These are phyloP conservation scores for Pichia terricola DNA, from an alignment of 1,139 yeast species.

Conservation along the genomic window DNA sequence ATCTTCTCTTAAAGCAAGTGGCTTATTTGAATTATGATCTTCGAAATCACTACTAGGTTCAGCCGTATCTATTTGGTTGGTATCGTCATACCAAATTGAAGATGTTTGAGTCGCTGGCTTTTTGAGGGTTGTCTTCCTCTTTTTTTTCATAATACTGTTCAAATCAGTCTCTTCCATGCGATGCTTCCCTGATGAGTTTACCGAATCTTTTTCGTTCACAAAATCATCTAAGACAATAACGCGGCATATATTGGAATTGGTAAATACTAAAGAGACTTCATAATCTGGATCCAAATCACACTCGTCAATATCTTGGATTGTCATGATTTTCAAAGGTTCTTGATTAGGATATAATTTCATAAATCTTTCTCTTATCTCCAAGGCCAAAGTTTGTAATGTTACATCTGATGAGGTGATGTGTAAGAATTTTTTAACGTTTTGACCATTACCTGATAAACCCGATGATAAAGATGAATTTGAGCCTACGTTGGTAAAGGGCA, in stretches of 20 bases:
- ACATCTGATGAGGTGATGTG: constrained; percentile 33
- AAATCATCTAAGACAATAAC: constrained; percentile 40
- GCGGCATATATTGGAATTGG: constrained; percentile 43
- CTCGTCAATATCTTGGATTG: constrained; percentile 52
- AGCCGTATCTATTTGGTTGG: background rate
- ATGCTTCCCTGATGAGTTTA: constrained; percentile 13
- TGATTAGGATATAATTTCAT: constrained; percentile 55
- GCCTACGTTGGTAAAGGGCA: background rate
- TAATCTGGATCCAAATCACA: constrained; percentile 79
- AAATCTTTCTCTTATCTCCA: constrained; percentile 43
- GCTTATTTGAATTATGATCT: constrained; percentile 3
- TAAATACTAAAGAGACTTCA: constrained; percentile 51
- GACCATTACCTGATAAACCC: background rate
- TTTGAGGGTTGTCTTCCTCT: constrained; percentile 5
- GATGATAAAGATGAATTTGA: background rate
- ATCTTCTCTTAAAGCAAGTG: constrained; percentile 7
- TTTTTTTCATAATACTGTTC: constrained; percentile 17
- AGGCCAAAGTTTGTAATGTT: constrained; percentile 37
- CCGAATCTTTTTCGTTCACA: background rate
- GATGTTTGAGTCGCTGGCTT: background rate
- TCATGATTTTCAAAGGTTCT: constrained; percentile 39
- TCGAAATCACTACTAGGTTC: background rate
- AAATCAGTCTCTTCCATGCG: constrained; percentile 18
- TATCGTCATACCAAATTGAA: constrained; percentile 2
- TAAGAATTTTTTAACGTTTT: constrained; percentile 39